Conservation (phyloP, 441 rosid species). For the Erodium texanum region DNA sequence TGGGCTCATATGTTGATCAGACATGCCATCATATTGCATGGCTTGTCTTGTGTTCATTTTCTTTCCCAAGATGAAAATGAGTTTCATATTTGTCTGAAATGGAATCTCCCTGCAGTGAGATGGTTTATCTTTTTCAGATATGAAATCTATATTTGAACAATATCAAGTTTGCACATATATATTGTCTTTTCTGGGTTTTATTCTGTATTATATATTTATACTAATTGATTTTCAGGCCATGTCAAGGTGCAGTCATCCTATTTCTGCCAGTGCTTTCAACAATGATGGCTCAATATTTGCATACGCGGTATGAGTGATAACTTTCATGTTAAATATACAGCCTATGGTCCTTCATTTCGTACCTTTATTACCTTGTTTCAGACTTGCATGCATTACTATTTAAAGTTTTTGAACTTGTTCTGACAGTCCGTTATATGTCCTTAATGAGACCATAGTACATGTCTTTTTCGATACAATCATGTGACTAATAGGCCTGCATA, state of each 20-base stretch:
- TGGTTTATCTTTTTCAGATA: no score
- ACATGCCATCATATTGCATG: not conserved
- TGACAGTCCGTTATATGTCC: not conserved
- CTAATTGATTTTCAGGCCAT: slow-evolving; percentile 60
- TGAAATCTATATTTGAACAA: not conserved
- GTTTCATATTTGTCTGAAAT: not conserved
- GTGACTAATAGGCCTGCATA: no score
- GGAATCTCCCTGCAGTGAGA: not conserved
- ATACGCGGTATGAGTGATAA: slow-evolving; percentile 47
- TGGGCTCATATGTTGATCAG: not conserved
- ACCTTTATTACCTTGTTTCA: not conserved
- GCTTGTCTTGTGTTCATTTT: not conserved
- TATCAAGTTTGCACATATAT: not conserved
- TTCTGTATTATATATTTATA: not conserved
- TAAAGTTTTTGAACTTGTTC: not conserved
- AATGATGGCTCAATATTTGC: slow-evolving; percentile 84
- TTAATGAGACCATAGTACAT: not conserved
- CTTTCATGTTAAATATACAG: not conserved
- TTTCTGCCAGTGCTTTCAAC: slow-evolving; percentile 83
- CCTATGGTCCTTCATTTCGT: not conserved
- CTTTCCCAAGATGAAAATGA: not conserved
- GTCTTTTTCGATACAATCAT: not conserved
- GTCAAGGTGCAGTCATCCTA: slow-evolving; percentile 75
- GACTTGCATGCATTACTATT: not conserved
- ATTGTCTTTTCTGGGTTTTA: not conserved